Percentiles rank a stretch among this genome's conserved stretches.
phyloP scores from a whole-genome alignment of 2,329 filamentous ascomycete genomes.

The Epichloe glyceriae region DNA sequence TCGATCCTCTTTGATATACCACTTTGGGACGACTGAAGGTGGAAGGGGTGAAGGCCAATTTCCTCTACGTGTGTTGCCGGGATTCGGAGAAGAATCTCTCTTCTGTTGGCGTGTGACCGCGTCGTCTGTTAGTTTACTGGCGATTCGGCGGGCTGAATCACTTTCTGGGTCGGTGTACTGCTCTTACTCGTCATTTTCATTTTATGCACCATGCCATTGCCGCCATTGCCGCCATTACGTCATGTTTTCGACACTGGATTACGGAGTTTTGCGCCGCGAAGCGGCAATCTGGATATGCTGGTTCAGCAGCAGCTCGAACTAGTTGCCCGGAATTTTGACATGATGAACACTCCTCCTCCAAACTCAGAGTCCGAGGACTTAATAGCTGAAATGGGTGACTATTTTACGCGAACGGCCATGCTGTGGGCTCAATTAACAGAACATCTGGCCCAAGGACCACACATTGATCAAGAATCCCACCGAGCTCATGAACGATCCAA shows the following conservation, averaged over 20 bases:
- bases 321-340: slow-evolving; percentile 13
- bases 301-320: slow-evolving; percentile 17
- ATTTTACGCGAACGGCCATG: slow-evolving; percentile 20
- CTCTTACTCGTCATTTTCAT: not conserved
- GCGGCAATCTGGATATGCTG: slow-evolving; percentile 14
- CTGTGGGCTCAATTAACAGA: slow-evolving; percentile 22
- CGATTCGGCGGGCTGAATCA: not conserved
- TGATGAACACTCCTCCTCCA: slow-evolving; percentile 7
- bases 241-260: slow-evolving; percentile 19
- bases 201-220: slow-evolving; percentile 11
- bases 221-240: slow-evolving; percentile 8
- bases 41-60: not conserved
- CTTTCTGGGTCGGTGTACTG: not conserved
- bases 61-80: too few species aligned
- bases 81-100: not conserved
- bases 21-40: not conserved
- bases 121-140: not conserved
- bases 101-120: not conserved
- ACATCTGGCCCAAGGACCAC: slow-evolving; percentile 19
- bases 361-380: slow-evolving; percentile 14
- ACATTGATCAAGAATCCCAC: slow-evolving; percentile 17
- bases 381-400: slow-evolving; percentile 23
- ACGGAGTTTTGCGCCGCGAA: not conserved
- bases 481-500: slow-evolving; percentile 17
- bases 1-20: too few species aligned